Base-by-base conservation (phyloP, 2,329 filamentous ascomycete species). In the Colletotrichum phormii region DNA sequence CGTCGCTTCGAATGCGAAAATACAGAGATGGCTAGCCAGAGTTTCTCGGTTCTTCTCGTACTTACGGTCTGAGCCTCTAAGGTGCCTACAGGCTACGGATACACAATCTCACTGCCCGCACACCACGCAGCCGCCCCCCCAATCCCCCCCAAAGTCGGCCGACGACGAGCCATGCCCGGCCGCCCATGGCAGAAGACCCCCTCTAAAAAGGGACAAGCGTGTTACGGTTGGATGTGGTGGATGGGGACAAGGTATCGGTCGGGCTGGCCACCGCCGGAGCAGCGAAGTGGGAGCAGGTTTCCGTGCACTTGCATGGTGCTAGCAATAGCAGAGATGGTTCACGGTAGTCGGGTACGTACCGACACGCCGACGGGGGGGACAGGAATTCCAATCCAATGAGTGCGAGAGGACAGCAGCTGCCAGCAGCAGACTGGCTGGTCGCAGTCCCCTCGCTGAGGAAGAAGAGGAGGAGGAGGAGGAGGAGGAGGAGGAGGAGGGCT, bases 301-400 rank as follows among this genome's bases (percentile, higher is more conserved):
- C 59, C 54, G 37, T 63, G 58, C 69, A 72, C 46, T 53, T 53
- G 51, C 51, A 66, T 63, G 60, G 54, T 54, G 51, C 46, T 46
- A 49, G 46, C 24, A 37, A 42, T 42, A 15, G 37, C 13, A 42
- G 37, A 42, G 64, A 55, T 67, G 11, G 53, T 59, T 60, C 64
- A 59, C 57, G 68, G 68, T 51, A 71, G 58, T 67, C 51, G 26
- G 68, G 35, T 67, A 71, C 67, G 67, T 71, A 67, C 67, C 42
- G 31, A 12, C 46, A 15, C 26, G 26, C 26, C 26, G 26, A 29
- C 26, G 26, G 26, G 26, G 26, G 26, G 26, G 26, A 29, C 26
- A 49, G 9, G 42, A 35, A 57, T n/a, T n/a, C 42, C 42, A 49
- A 4, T 49, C 3, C 18, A 37, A 66, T 35, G 57, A 53, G 61